Evolutionary conservation across 2,329 filamentous ascomycete genomes (phyloP).

Genomic region (Epicoccum sorghinum): DNA sequence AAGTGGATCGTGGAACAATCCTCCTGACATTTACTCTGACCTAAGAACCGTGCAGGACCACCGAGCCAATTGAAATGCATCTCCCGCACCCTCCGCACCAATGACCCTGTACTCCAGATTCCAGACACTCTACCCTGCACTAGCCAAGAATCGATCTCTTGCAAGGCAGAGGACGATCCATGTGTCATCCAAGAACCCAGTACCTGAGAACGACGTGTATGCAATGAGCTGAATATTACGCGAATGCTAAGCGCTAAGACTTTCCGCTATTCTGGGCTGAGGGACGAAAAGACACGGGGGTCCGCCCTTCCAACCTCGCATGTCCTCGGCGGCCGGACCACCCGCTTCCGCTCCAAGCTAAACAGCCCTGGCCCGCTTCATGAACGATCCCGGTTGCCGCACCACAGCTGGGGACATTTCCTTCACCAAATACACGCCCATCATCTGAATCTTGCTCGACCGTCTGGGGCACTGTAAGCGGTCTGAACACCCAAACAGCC

Average conservation of each 20-base stretch:
- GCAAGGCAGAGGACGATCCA: background rate
- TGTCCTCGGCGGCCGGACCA: slow-evolving; percentile 26
- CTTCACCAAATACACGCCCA: no score
- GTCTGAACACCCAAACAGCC: no score
- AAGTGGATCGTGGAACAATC: slow-evolving; percentile 9
- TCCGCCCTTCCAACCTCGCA: slow-evolving; percentile 5
- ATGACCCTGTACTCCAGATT: no score
- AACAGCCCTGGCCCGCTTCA: slow-evolving; percentile 4
- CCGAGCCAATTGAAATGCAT: slow-evolving; percentile 3
- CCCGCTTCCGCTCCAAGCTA: slow-evolving; percentile 26
- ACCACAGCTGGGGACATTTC: no score
- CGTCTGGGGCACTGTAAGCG: no score
- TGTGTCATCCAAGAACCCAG: background rate
- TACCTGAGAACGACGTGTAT: slow-evolving; percentile 19
- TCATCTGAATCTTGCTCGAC: no score
- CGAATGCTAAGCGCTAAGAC: slow-evolving; percentile 11
- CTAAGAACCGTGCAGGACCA: slow-evolving; percentile 1
- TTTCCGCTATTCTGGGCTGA: slow-evolving; percentile 10
- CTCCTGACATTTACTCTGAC: slow-evolving; percentile 15
- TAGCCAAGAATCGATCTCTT: background rate
- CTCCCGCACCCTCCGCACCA: background rate
- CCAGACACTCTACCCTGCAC: no score
- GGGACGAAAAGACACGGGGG: slow-evolving; percentile 30
- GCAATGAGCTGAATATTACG: slow-evolving; percentile 2
- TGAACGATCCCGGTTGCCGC: slow-evolving; percentile 11